Evolutionary conservation across 1,284 basidiomycete species (phyloP), one percentile per base, ranked within the genome.

Genomic region (Spongispora temasekensis): DNA sequence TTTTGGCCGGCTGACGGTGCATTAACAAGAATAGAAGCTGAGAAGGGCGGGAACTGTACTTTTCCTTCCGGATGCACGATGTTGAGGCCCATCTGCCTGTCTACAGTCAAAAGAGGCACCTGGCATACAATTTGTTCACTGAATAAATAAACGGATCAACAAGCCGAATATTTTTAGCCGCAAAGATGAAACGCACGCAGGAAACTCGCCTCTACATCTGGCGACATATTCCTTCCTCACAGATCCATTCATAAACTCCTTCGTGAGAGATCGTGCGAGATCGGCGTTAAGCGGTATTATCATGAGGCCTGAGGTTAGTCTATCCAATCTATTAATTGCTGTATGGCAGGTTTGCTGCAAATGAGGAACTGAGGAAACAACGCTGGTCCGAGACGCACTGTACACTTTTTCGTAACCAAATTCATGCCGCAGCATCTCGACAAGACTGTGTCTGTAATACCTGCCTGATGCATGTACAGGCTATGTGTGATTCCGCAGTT

Each of bases 261-360:
- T 81, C 2, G 93, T 89, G 25, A 99, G 79, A 19, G 80, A 75
- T 23, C 87, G 82, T 0, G 95, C 94, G 28, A 91, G 83, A 52
- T 86, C 78, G 2, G 88, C 79, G 15, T 89, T 90, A 15, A 95
- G 81, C 0, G 95, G 94, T 57, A 98, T 83, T 65, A 99, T 93
- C 95, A 99, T 97, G 58, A 98, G 82, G 5, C 97, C 97, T 0
- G 94, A 97, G 0, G 97, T 99, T 21, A 99, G 81, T 55, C 97
- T 84, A 76, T 99, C 97, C 52, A 99, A 81, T 53, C 97, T 86
- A 73, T 99, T 99, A 42, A 95, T 91, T 61, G 97, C 95, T 97
- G 17, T 44, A 23, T 48, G 31, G 7, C 13, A 52, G n/a, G n/a
- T n/a, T n/a, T n/a, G 32, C 27, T 3, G 48, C 71, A 21, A n/a